Percentiles rank a stretch among this genome's conserved stretches.
Evolutionary conservation across 306 rosid species (phyloP).

Genomic region (Elaeagnus macrophylla): DNA sequence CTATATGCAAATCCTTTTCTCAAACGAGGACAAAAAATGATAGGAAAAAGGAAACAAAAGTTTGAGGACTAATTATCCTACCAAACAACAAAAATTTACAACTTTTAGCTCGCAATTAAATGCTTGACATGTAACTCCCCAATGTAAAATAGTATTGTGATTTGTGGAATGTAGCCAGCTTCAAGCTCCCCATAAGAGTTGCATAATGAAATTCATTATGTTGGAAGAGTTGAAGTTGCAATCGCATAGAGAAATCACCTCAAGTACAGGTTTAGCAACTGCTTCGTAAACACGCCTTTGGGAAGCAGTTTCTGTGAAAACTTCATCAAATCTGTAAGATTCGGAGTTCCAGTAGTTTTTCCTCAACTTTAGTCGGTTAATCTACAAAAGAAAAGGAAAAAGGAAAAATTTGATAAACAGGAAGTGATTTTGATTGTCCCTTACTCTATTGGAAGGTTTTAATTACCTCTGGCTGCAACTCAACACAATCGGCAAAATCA

Average conservation of each 20-base stretch:
- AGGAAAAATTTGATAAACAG: neutral
- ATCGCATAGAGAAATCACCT: slow-evolving; percentile 26
- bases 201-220: slow-evolving; percentile 4
- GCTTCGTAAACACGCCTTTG: slow-evolving; percentile 61
- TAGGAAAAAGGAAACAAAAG: too few species aligned
- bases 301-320: slow-evolving; percentile 53
- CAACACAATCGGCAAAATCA: slow-evolving; percentile 47
- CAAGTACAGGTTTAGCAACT: slow-evolving; percentile 65
- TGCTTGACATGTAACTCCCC: too few species aligned
- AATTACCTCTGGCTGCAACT: slow-evolving; percentile 61
- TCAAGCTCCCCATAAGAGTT: neutral
- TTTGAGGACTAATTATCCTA: too few species aligned
- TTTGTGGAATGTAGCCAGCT: too few species aligned
- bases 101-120: neutral
- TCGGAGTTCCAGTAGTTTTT: slow-evolving; percentile 68
- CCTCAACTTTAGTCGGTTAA: slow-evolving; percentile 54
- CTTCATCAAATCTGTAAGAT: slow-evolving; percentile 55
- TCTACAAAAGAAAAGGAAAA: slow-evolving; percentile 24
- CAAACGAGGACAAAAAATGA: too few species aligned
- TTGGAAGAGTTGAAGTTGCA: slow-evolving; percentile 2
- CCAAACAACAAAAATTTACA: neutral
- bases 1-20: too few species aligned
- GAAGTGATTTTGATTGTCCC: neutral
- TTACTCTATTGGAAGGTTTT: neutral
- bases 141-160: too few species aligned